Evolutionary conservation across 23 red algal genomes (phyloP), one percentile per base, ranked within the genome.

Genomic region (Gracilaria vermiculophylla): DNA sequence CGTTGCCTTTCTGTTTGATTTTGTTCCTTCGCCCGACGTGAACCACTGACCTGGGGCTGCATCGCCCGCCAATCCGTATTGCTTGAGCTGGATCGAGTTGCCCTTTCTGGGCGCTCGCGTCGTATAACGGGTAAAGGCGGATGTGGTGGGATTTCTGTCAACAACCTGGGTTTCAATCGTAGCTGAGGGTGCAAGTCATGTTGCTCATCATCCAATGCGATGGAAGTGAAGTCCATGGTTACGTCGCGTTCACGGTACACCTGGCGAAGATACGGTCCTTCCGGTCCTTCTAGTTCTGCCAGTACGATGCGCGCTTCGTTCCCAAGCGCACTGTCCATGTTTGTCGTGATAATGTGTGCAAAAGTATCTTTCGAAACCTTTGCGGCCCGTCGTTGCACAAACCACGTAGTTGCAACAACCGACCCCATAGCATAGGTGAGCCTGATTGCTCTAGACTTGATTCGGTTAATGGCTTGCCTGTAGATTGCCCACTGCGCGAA

Each of bases 401-500:
- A 88, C 43, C 42, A 61, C 16, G 84, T 45, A 6, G 84, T 62
- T 47, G 84, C 64, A 42, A 66, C 43, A 20, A 88, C 66, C 21
- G 69, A 29, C 21, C 69, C 84, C 50, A 76, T 64, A 0, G 60
- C 84, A 55, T 88, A 88, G 54, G 69, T 47, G 11, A 88, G 29
- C 14, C 84, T 65, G 5, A 77, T 43, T 28, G 53, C 48, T 33
- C 84, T 45, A 19, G 69, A 88, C 27, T 76, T 58, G 31, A 78
- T 39, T 40, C 72, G 84, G 19, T 51, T 76, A 11, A 88, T 76
- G n/a, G 50, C 50, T 52, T 88, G 84, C 13, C 69, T 65, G 57
- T 88, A 88, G 20, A 88, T 58, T 21, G 72, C 72, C 84, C 84
- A 88, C 42, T 88, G 84, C 53, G 62, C 69, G 29, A 88, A 88